Conservation (phyloP, 768 basidiomycete genomes). For the Tubosaeta sp. region DNA sequence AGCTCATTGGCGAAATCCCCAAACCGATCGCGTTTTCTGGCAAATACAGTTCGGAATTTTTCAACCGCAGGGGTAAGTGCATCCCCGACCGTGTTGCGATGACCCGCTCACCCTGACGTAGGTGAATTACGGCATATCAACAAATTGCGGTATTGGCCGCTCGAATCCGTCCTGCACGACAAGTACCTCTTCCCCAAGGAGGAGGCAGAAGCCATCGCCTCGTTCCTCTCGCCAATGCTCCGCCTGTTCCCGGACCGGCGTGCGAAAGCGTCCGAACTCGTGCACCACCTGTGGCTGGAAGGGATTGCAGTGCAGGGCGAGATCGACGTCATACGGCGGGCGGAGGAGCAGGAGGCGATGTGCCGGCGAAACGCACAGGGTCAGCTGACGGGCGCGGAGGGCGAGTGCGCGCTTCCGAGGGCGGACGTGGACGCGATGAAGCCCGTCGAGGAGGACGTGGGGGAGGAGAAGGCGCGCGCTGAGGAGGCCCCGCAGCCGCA, state of each 20-base stretch:
- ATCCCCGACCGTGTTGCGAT: conserved; percentile 1
- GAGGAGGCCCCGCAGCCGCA: conserved; percentile 5
- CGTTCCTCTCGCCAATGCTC: conserved; percentile 88
- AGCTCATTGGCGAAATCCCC: conserved; percentile 89
- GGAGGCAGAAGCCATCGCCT: conserved; percentile 77
- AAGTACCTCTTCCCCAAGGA: conserved; percentile 89
- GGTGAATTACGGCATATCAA: conserved; percentile 91
- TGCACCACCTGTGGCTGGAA: conserved; percentile 84
- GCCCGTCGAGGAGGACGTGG: conserved; percentile 55
- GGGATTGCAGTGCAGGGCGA: conserved; percentile 86
- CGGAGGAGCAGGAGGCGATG: conserved; percentile 49
- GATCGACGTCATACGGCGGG: conserved; percentile 69
- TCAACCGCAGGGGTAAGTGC: conserved; percentile 84
- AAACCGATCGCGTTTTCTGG: conserved; percentile 79
- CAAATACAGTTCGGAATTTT: conserved; percentile 92
- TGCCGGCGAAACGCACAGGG: conserved; percentile 18
- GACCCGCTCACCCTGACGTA: conserved; percentile 14
- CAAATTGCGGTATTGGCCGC: conserved; percentile 90
- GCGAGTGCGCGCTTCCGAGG: conserved; percentile 10
- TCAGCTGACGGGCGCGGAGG: conserved; percentile 2
- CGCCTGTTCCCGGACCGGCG: conserved; percentile 84
- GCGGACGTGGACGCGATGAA: conserved; percentile 62
- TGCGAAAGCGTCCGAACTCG: conserved; percentile 82
- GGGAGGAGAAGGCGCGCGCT: conserved; percentile 5
- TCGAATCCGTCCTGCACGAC: conserved; percentile 78